phyloP scores from a whole-genome alignment of 176 grass and related monocot species.

The Oryza glumipatula region DNA sequence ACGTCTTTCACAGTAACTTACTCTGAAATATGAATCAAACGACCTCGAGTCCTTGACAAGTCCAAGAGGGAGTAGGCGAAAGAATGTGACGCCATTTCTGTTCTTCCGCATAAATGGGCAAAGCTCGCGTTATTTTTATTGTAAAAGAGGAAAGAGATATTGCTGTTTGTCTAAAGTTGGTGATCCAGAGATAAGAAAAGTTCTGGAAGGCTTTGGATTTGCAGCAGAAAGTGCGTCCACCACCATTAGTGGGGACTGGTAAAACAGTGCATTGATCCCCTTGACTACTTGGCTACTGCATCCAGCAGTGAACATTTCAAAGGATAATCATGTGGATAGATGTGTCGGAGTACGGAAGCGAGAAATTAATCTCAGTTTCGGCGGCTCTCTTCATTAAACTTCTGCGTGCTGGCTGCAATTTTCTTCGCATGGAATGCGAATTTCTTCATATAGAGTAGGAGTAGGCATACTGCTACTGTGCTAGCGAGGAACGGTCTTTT shows the following conservation, averaged over 20 bases:
- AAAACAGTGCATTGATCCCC: not conserved
- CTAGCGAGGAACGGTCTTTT: not conserved
- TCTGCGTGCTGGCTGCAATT: not conserved
- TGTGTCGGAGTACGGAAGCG: not conserved
- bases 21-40: not conserved
- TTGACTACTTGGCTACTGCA: not conserved
- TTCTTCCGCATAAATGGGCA: constrained; percentile 11
- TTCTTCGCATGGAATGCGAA: not conserved
- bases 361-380: not conserved
- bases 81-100: not conserved
- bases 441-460: not conserved
- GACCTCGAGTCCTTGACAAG: not conserved
- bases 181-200: constrained; percentile 15
- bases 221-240: not conserved
- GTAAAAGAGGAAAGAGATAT: not conserved
- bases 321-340: not conserved
- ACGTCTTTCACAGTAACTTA: not conserved
- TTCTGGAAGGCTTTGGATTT: constrained; percentile 10
- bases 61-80: not conserved
- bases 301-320: not conserved
- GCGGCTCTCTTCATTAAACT: too few relatives aligned
- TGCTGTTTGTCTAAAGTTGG: constrained; percentile 12
- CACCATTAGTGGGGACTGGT: constrained; percentile 32
- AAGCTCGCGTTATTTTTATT: not conserved
- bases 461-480: not conserved